phyloP scores from a whole-genome alignment of 441 rosid genomes.

The Aquilaria agallochum region DNA sequence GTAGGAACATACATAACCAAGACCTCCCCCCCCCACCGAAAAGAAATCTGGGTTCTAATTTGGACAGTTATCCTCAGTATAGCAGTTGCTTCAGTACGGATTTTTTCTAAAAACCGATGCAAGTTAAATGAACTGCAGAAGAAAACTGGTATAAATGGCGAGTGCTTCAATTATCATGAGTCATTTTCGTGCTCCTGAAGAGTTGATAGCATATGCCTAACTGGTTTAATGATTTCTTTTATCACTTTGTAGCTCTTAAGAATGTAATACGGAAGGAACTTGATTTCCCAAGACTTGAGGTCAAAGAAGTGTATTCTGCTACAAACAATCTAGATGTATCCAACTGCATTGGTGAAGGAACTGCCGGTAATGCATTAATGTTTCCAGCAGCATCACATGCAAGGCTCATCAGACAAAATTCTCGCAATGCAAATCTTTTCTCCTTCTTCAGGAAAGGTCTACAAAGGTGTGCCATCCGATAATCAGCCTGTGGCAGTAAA shows the following conservation, averaged over 20 bases:
- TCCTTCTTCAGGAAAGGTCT: slow-evolving; percentile 41
- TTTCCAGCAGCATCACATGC: too few relatives aligned
- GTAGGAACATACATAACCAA: too few relatives aligned
- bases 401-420: too few relatives aligned
- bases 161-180: too few relatives aligned
- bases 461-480: slow-evolving; percentile 38
- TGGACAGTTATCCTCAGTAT: slow-evolving; percentile 17
- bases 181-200: not conserved
- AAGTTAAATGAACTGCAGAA: slow-evolving; percentile 4
- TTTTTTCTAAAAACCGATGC: slow-evolving; percentile 8
- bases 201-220: not conserved
- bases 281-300: slow-evolving; percentile 24
- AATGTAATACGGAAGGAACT: slow-evolving; percentile 23
- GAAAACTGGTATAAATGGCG: slow-evolving; percentile 16
- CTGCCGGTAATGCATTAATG: slow-evolving; percentile 33
- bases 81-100: slow-evolving; percentile 7
- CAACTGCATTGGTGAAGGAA: slow-evolving; percentile 58
- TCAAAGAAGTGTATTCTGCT: slow-evolving; percentile 40
- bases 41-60: slow-evolving; percentile 36
- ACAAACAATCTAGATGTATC: slow-evolving; percentile 32
- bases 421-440: not conserved
- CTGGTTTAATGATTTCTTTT: slow-evolving; percentile 5
- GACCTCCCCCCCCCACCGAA: not conserved
- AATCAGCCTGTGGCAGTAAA: slow-evolving; percentile 41
- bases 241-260: slow-evolving; percentile 23